Base-by-base conservation (phyloP, 805 yeast genomes). In the Sugiyamaella smithiae region DNA sequence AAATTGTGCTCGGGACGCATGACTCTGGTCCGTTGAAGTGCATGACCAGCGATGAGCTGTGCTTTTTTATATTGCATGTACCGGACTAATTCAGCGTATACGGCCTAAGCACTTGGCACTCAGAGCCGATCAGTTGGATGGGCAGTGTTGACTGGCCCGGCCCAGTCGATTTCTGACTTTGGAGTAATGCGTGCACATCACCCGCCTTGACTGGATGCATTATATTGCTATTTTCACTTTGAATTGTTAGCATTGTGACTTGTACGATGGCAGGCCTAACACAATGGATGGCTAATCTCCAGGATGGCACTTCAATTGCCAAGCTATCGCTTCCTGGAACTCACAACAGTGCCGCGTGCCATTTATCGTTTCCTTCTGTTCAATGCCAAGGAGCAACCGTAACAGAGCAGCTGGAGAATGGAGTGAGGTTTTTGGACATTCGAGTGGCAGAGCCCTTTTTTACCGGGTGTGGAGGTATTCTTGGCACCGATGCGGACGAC, bases 331-430 rank as follows among this genome's bases (percentile, higher is more conserved):
- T 85, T 45, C 89, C 91, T 7, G 93, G 93, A n/a, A 85, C 91
- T n/a, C 93, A 85, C 68, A 85, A 85, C 62, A 75, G 87, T 36
- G 88, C 85, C 11, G 91, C 91, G 4, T 80, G 77, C 57, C 82
- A 82, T 62, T 69, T 76, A 5, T 84, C 90, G 1, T 56, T 84
- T 40, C 91, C 91, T 24, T 79, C 88, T 0, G 90, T 85, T 25
- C 84, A 81, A 61, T 85, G 93, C 63, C 93, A 85, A 64, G 84
- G 80, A 14, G 77, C 71, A 5, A 65, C 79, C 0, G 72, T 85
- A 43, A 65, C 73, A 1, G 78, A 76, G 2, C 93, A 85, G 65
- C 75, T 85, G 68, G 66, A 75, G 45, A 71, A 85, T 57, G 93
- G 93, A 11, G 84, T 85, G n/a, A 71, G 93, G 50, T 85, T 84